Percentiles rank a stretch among this genome's conserved stretches.
These are phyloP conservation scores for Boletus sp. DNA, from an alignment of 768 basidiomycete species.

Conservation along the genomic window DNA sequence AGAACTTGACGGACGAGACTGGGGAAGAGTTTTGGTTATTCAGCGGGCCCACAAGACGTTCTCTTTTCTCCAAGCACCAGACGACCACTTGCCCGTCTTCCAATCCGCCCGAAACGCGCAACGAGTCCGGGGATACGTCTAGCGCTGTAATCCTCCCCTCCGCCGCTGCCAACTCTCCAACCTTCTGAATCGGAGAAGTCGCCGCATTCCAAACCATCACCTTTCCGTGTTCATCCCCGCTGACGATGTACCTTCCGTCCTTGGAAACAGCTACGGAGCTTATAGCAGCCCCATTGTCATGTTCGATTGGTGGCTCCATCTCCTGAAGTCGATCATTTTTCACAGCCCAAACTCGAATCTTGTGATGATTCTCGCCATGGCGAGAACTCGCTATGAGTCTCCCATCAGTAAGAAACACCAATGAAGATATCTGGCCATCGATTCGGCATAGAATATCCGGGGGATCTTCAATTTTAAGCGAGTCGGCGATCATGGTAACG, in stretches of 20 bases:
- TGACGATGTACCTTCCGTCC: conserved; percentile 10
- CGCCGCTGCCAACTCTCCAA: not conserved
- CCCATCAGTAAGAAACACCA: conserved; percentile 1
- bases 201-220: conserved; percentile 7
- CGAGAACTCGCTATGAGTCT: not conserved
- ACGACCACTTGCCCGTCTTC: conserved; percentile 1
- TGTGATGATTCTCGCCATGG: not conserved
- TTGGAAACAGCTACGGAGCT: conserved; percentile 1
- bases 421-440: not conserved
- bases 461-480: not conserved
- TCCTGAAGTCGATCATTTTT: not conserved
- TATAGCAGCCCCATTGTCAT: not conserved
- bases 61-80: conserved; percentile 1
- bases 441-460: not conserved
- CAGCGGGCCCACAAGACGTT: conserved; percentile 2
- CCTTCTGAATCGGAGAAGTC: not conserved
- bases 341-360: not conserved
- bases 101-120: conserved; percentile 1
- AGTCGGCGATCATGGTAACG: not conserved
- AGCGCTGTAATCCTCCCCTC: conserved; percentile 4
- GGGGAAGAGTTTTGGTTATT: not conserved
- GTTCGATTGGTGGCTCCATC: not conserved
- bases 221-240: conserved; percentile 3
- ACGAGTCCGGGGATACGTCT: conserved; percentile 8
- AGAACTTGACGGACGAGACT: conserved; percentile 18